Conservation (phyloP, 2,329 filamentous ascomycete species). For the Calcarisporium arbuscula region DNA sequence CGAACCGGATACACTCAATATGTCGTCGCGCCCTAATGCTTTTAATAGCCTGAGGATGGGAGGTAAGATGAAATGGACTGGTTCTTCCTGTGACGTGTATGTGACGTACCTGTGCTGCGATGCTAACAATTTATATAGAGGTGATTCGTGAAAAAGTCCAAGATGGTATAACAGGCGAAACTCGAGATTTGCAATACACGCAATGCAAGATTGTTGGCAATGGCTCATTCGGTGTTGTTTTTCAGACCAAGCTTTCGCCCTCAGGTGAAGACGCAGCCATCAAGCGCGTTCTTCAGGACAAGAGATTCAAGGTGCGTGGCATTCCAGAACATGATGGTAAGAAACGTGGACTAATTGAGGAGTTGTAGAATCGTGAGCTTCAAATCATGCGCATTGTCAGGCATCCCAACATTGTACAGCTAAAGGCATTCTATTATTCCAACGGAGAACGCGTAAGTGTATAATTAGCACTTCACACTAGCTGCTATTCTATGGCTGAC, state of each 20-base stretch:
- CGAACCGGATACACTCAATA: constrained; percentile 31
- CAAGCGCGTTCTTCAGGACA: constrained; percentile 97
- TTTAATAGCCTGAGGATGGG: constrained; percentile 90
- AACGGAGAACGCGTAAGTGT: constrained; percentile 86
- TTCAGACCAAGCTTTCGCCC: constrained; percentile 98
- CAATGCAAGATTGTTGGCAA: constrained; percentile 99
- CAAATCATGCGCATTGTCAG: constrained; percentile 99
- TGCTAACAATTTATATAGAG: constrained; percentile 48
- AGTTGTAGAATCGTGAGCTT: constrained; percentile 84
- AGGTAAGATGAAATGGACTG: constrained; percentile 57
- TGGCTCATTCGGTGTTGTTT: constrained; percentile 96
- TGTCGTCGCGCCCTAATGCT: constrained; percentile 89
- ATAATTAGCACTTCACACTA: background rate
- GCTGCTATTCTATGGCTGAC: constrained; percentile 7
- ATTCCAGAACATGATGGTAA: too few relatives aligned
- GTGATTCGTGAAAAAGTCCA: constrained; percentile 98
- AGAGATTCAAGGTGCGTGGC: constrained; percentile 88
- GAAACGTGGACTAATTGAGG: too few relatives aligned
- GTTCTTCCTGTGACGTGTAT: constrained; percentile 3
- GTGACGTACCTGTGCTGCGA: constrained; percentile 10
- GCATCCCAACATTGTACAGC: constrained; percentile 96
- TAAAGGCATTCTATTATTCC: constrained; percentile 99
- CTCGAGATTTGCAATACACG: constrained; percentile 93
- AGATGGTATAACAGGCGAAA: constrained; percentile 94
- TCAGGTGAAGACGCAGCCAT: constrained; percentile 97